These are phyloP conservation scores for Hericium erinaceus DNA, from an alignment of 768 basidiomycete genomes.

Conservation along the genomic window DNA sequence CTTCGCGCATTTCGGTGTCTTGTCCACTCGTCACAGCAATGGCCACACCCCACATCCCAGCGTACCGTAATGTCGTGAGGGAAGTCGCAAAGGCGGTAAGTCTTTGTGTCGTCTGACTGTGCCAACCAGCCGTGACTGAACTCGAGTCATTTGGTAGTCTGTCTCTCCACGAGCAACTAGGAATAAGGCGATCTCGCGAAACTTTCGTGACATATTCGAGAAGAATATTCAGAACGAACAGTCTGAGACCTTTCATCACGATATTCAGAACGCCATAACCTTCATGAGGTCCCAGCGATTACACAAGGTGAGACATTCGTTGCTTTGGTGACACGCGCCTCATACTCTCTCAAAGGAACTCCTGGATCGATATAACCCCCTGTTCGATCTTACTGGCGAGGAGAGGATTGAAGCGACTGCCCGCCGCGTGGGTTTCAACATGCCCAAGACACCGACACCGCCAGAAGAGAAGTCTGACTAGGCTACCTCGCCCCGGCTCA, in stretches of 20 bases:
- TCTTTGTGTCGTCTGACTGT: constrained; percentile 7
- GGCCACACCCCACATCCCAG: constrained; percentile 13
- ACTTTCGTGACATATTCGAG: constrained; percentile 45
- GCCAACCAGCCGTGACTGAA: background rate
- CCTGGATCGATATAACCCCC: constrained; percentile 82
- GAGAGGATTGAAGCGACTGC: constrained; percentile 83
- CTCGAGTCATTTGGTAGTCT: constrained; percentile 22
- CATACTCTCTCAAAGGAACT: constrained; percentile 40
- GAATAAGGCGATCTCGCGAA: constrained; percentile 34
- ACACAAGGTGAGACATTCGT: constrained; percentile 54
- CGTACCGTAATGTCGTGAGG: constrained; percentile 44
- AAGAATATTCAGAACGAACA: constrained; percentile 23
- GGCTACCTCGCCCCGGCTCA: background rate
- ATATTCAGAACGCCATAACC: constrained; percentile 49
- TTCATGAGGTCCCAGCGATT: constrained; percentile 69
- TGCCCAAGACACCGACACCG: constrained; percentile 46
- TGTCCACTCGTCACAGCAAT: background rate
- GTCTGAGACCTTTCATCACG: constrained; percentile 26
- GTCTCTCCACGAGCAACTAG: constrained; percentile 26
- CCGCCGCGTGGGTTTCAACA: constrained; percentile 76
- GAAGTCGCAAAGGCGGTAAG: constrained; percentile 47
- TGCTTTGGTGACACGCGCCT: background rate
- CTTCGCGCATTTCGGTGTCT: no score
- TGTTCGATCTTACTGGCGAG: constrained; percentile 67
- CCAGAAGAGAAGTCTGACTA: constrained; percentile 17